Evolutionary conservation across 371 early-diverging fungal genomes (phyloP).

Genomic region (Smittium culicis): DNA sequence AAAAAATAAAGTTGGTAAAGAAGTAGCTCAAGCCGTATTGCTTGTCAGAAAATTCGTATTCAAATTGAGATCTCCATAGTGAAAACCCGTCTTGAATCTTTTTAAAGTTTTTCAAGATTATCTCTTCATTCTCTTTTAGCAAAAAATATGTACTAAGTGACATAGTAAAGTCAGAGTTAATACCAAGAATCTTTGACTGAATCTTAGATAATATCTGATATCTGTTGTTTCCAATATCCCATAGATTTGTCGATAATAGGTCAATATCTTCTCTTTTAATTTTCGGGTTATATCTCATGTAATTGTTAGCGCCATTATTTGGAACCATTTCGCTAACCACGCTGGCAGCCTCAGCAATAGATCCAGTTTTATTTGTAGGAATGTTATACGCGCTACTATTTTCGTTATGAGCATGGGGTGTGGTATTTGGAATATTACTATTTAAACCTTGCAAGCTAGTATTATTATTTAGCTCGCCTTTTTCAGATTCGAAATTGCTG

Average conservation of each 20-base stretch:
- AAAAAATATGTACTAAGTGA: constrained; percentile 3
- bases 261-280: background rate
- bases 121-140: background rate
- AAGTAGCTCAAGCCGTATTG: background rate
- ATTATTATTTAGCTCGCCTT: background rate
- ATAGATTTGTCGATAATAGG: background rate
- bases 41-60: background rate
- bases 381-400: background rate
- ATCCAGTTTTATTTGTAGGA: background rate
- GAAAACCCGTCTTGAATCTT: background rate
- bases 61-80: background rate
- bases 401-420: background rate
- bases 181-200: constrained; percentile 13
- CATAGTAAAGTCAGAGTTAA: constrained; percentile 4
- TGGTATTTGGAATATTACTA: too few relatives aligned
- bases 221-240: background rate
- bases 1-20: constrained; percentile 4
- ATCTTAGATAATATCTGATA: constrained; percentile 12
- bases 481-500: background rate
- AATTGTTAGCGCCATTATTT: background rate
- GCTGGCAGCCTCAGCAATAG: background rate
- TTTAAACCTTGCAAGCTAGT: too few relatives aligned
- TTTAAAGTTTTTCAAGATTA: background rate
- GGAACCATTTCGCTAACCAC: background rate
- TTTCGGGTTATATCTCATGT: background rate